Percentiles rank a stretch among this genome's conserved stretches.
Conservation (phyloP, 768 basidiomycete genomes). For the Lentinus brumalis region DNA sequence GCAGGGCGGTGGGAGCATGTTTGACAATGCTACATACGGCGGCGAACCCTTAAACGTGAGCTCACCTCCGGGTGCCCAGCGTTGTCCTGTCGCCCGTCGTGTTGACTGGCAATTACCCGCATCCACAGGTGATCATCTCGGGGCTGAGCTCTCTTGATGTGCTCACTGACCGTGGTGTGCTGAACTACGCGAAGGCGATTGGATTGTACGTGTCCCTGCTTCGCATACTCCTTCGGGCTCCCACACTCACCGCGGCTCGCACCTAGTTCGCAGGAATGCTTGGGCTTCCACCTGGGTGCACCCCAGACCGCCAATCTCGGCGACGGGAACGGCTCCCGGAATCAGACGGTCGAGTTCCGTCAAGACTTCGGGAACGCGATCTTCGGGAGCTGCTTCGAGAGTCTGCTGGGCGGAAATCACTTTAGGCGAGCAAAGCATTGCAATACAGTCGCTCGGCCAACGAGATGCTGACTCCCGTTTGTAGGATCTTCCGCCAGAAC, state of each 20-base stretch:
- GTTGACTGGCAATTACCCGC: too few species aligned
- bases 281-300: constrained; percentile 36
- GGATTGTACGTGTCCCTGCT: constrained; percentile 51
- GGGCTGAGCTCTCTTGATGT: constrained; percentile 58
- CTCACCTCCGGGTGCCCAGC: neutral
- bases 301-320: constrained; percentile 48
- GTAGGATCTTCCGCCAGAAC: constrained; percentile 33
- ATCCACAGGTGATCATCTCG: constrained; percentile 58
- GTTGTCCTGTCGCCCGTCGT: neutral
- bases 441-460: too few species aligned
- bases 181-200: constrained; percentile 61
- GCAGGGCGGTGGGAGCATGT: constrained; percentile 42
- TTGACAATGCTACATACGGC: constrained; percentile 39
- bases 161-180: constrained; percentile 55
- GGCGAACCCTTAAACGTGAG: constrained; percentile 52
- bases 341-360: constrained; percentile 48
- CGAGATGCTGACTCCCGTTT: neutral
- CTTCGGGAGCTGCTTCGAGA: constrained; percentile 46
- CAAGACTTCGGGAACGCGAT: constrained; percentile 40
- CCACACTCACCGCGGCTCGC: constrained; percentile 23
- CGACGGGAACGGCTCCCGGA: constrained; percentile 46
- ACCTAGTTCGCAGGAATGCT: constrained; percentile 36
- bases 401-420: constrained; percentile 47
- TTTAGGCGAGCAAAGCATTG: constrained; percentile 36
- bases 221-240: constrained; percentile 26